phyloP scores from a whole-genome alignment of 2,329 filamentous ascomycete species.

The Talaromyces sp. region DNA sequence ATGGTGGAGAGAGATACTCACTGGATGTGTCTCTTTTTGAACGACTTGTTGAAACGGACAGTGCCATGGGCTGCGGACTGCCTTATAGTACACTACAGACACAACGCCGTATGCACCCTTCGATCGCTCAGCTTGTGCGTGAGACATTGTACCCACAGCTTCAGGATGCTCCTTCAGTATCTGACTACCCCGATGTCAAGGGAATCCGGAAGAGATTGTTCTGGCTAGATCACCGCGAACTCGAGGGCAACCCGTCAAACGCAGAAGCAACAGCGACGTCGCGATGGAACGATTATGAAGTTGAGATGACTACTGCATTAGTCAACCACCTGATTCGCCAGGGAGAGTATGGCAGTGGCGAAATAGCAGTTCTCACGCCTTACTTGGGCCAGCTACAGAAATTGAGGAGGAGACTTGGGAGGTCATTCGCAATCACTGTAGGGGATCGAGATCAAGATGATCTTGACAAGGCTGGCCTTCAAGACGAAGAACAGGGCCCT shows the following conservation, averaged over 20 bases:
- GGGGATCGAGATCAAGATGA: constrained; percentile 61
- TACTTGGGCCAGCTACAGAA: constrained; percentile 54
- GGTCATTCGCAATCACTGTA: constrained; percentile 59
- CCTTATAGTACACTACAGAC: constrained; percentile 50
- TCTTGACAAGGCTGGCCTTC: constrained; percentile 43
- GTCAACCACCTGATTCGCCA: constrained; percentile 65
- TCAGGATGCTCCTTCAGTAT: constrained; percentile 46
- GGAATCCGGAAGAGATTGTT: constrained; percentile 51
- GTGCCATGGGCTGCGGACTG: constrained; percentile 23
- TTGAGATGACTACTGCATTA: constrained; percentile 60
- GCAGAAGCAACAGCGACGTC: constrained; percentile 36
- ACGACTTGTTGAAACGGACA: constrained; percentile 40
- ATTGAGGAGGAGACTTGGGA: constrained; percentile 38
- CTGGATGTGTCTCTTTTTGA: constrained; percentile 55
- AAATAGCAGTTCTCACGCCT: constrained; percentile 69
- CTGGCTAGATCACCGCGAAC: constrained; percentile 50
- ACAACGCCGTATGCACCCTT: constrained; percentile 65
- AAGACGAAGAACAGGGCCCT: constrained; percentile 11
- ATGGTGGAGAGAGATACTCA: constrained; percentile 37
- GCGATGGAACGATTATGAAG: constrained; percentile 54
- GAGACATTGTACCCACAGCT: constrained; percentile 57
- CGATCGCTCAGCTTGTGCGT: constrained; percentile 58
- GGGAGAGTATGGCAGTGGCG: constrained; percentile 55
- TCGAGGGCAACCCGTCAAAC: constrained; percentile 35
- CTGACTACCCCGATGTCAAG: constrained; percentile 40